phyloP scores from a whole-genome alignment of 108 stramenopile genomes.

The Mayamaea pseudoterrestris region DNA sequence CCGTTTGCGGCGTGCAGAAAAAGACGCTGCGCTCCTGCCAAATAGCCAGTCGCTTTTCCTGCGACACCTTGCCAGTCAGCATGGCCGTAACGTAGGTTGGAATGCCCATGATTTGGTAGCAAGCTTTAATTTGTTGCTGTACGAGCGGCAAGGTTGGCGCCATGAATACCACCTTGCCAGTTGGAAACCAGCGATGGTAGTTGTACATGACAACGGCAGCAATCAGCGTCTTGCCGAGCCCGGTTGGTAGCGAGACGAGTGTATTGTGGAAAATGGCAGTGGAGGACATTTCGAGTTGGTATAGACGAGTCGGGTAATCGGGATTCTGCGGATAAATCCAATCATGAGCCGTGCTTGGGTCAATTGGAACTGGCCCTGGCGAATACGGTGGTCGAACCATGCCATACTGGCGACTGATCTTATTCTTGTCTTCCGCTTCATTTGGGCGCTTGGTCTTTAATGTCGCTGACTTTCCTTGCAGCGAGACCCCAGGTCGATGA shows the following conservation, averaged over 20 bases:
- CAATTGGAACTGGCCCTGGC: conserved; percentile 53
- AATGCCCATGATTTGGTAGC: conserved; percentile 82
- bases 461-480: no score
- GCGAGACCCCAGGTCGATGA: no score
- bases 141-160: conserved; percentile 96
- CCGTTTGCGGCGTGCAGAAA: conserved; percentile 95
- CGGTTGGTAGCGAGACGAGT: conserved; percentile 91
- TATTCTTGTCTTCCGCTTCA: background rate
- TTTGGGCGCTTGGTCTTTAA: no score
- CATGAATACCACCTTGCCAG: conserved; percentile 56
- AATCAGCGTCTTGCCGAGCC: conserved; percentile 97
- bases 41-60: conserved; percentile 23
- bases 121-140: conserved; percentile 89
- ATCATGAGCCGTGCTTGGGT: conserved; percentile 20
- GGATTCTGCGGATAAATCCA: conserved; percentile 85
- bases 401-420: background rate
- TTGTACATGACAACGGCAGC: conserved; percentile 99
- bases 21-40: conserved; percentile 80
- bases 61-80: conserved; percentile 42
- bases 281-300: conserved; percentile 72
- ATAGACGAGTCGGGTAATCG: conserved; percentile 70
- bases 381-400: conserved; percentile 15
- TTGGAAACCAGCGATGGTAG: conserved; percentile 82
- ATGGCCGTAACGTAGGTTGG: conserved; percentile 67
- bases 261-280: conserved; percentile 81